phyloP scores from a whole-genome alignment of 2,329 filamentous ascomycete genomes.

The Penicillium polonicum region DNA sequence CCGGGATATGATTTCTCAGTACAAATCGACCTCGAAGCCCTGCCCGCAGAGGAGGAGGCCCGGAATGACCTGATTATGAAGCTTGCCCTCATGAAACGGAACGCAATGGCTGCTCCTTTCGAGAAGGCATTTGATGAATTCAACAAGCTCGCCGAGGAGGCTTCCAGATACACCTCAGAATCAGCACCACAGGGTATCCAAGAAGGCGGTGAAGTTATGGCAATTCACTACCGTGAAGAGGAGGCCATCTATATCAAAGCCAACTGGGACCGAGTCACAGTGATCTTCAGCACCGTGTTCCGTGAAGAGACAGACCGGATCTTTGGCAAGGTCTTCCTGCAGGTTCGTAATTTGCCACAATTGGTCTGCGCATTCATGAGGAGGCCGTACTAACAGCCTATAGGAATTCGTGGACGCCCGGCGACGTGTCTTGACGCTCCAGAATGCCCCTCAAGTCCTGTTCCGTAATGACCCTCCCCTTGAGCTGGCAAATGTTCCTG shows the following conservation, averaged over 20 bases:
- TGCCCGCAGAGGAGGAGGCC: constrained; percentile 81
- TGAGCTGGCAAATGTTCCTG: constrained; percentile 82
- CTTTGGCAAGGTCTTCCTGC: constrained; percentile 96
- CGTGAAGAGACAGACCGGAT: constrained; percentile 95
- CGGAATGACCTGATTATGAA: constrained; percentile 82
- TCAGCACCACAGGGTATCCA: constrained; percentile 85
- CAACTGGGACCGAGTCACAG: constrained; percentile 92
- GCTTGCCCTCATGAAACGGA: constrained; percentile 90
- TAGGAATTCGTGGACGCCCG: constrained; percentile 94
- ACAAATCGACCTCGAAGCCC: constrained; percentile 78
- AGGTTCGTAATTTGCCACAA: constrained; percentile 44
- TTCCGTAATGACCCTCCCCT: constrained; percentile 93
- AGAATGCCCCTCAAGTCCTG: constrained; percentile 96
- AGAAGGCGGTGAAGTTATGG: constrained; percentile 90
- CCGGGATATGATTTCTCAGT: constrained; percentile 95
- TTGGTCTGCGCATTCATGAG: neutral
- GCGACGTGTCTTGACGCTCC: constrained; percentile 74
- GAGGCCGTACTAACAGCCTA: constrained; percentile 7
- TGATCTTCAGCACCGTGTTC: constrained; percentile 99
- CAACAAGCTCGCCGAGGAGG: constrained; percentile 79
- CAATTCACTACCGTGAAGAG: constrained; percentile 97
- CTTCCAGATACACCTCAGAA: constrained; percentile 88
- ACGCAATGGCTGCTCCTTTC: constrained; percentile 98
- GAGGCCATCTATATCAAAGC: constrained; percentile 99
- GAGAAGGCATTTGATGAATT: constrained; percentile 96